Conservation (phyloP, 2,329 filamentous ascomycete species). For the Cladosporium oxysporum region DNA sequence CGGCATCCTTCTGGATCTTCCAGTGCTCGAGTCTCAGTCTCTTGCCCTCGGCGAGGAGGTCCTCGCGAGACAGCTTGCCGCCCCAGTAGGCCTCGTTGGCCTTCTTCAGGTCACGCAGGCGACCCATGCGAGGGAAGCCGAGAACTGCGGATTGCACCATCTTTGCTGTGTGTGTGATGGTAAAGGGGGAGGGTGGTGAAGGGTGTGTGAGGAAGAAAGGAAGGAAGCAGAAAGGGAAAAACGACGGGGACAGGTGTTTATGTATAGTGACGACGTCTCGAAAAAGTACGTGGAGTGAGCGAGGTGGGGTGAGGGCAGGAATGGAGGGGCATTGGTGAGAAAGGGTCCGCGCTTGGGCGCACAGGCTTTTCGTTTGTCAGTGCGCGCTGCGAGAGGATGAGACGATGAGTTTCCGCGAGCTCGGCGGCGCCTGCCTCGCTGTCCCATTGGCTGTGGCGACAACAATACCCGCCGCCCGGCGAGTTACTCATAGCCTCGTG, state of each 20-base stretch:
- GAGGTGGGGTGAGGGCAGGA: constrained; percentile 17
- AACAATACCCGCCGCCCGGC: background rate
- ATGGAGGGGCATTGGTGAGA: constrained; percentile 15
- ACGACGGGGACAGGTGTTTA: constrained; percentile 15
- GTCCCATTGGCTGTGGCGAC: background rate
- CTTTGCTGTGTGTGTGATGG: constrained; percentile 26
- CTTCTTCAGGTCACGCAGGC: constrained; percentile 99
- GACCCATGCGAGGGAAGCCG: constrained; percentile 99
- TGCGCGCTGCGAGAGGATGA: background rate
- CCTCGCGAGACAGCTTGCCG: constrained; percentile 88
- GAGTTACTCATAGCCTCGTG: constrained; percentile 8
- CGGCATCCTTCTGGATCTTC: constrained; percentile 99
- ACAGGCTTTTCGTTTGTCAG: background rate
- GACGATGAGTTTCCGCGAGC: background rate
- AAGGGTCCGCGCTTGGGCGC: constrained; percentile 7
- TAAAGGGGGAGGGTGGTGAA: constrained; percentile 1
- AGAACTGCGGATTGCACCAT: constrained; percentile 71
- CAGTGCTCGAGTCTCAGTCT: constrained; percentile 94
- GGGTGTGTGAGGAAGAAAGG: background rate
- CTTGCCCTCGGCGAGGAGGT: constrained; percentile 94
- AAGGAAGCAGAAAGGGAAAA: background rate
- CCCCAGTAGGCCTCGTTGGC: constrained; percentile 98
- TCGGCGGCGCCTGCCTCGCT: background rate
- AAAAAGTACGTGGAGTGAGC: constrained; percentile 6
- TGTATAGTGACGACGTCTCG: constrained; percentile 8